Conservation (phyloP, 257 asterid genomes). For the Ilex aquifolium region DNA sequence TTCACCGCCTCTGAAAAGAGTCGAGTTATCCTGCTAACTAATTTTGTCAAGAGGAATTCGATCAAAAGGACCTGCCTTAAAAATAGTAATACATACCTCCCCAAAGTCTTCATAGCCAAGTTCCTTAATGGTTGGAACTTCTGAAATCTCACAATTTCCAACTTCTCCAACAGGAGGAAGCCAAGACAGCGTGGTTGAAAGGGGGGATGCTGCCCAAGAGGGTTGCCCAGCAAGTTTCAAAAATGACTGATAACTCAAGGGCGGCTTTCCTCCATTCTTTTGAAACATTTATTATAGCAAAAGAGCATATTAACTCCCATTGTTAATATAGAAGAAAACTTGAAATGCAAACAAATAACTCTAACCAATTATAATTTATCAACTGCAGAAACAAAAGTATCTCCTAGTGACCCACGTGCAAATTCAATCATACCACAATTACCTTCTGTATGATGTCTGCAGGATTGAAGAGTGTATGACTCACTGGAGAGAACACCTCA, state of each 20-base stretch:
- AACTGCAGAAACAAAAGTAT: no score
- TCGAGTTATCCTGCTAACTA: conserved; percentile 48
- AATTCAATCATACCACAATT: conserved; percentile 1
- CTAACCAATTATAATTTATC: no score
- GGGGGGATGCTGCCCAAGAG: conserved; percentile 62
- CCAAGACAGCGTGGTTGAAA: conserved; percentile 31
- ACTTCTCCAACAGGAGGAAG: conserved; percentile 72
- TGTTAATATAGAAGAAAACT: background rate
- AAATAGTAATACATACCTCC: conserved; percentile 39
- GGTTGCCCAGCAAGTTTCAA: conserved; percentile 87
- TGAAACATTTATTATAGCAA: background rate
- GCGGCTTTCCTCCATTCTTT: conserved; percentile 95
- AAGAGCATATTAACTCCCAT: background rate
- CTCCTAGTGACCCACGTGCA: background rate
- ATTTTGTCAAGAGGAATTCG: conserved; percentile 9
- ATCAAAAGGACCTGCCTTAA: background rate
- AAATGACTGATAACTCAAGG: conserved; percentile 79
- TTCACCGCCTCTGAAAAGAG: conserved; percentile 93
- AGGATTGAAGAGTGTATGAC: conserved; percentile 89
- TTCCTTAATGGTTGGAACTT: conserved; percentile 65
- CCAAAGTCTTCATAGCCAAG: conserved; percentile 64
- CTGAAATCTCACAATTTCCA: conserved; percentile 40
- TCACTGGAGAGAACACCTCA: conserved; percentile 80
- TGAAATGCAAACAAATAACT: background rate
- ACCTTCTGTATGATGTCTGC: conserved; percentile 80